Base-by-base conservation (phyloP, 1,284 basidiomycete species). In the Stereum hirsutum region DNA sequence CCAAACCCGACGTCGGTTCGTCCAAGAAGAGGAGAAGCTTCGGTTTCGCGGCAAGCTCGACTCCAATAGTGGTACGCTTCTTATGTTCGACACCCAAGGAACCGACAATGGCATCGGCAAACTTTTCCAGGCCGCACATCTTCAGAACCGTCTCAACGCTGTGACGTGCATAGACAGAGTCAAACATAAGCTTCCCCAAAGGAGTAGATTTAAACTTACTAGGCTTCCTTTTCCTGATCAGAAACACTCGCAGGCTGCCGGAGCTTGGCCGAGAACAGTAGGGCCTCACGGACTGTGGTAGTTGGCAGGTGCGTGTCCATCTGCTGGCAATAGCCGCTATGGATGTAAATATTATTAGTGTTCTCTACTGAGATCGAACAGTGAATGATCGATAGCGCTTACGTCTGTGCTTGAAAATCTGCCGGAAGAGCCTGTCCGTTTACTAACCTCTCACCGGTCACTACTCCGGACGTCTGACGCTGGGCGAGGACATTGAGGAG, bases 401-500 rank as follows among this genome's bases (percentile, higher is more conserved):
- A 69, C 71, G 78, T 83, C 47, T 82, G 77, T 1, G 75, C 71
- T 52, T 83, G 79, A 72, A 93, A 94, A 50, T 87, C 83, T 10
- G 63, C 52, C 2, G 86, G 86, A 28, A 87, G 70, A 4, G 69
- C 62, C 35, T 78, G 72, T 0, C 90, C 91, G 49, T 89, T 82
- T 51, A 95, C 82, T 39, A 89, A 74, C 42, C 81, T 73, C 37
- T 89, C 78, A 1, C 92, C 92, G 1, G 69, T 70, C 34, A 94
- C 74, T n/a, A 90, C 74, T 19, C 91, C 92, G 43, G 74, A 77
- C n/a, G 71, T 74, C n/a, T 77, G 76, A 12, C 90, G 80, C 47
- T 86, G 74, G 0, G 91, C 89, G 5, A 95, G 67, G 1, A 88
- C 89, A 57, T 95, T 90, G 40, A 94, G 67, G 1, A 92, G 63